Evolutionary conservation across 306 rosid genomes (phyloP).

Genomic region (Prunus fruticosa): DNA sequence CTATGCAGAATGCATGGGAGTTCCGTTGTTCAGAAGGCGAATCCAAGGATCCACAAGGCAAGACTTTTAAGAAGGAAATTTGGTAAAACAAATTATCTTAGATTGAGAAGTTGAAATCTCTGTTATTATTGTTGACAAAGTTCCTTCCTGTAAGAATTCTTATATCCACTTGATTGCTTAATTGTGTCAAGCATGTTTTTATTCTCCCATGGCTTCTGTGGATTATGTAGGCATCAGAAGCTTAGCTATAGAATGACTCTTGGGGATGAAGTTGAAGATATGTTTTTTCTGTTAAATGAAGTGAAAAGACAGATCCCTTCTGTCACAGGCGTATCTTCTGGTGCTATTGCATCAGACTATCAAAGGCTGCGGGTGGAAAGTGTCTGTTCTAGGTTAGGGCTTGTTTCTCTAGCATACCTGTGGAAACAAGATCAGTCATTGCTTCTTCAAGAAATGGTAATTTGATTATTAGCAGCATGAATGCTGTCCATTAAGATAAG

Average conservation of each 20-base stretch:
- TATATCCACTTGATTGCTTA: constrained; percentile 2
- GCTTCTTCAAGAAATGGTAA: constrained; percentile 97
- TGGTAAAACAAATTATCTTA: constrained; percentile 26
- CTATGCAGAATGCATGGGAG: constrained; percentile 95
- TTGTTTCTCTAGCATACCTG: constrained; percentile 94
- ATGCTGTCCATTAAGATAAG: constrained; percentile 1
- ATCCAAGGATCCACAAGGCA: constrained; percentile 96
- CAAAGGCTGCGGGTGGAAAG: constrained; percentile 96
- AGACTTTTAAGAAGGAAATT: constrained; percentile 46
- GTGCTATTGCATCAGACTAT: constrained; percentile 98
- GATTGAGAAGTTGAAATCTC: constrained; percentile 20
- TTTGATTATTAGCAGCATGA: constrained; percentile 19
- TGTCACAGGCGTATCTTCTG: constrained; percentile 81
- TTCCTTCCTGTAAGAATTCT: neutral
- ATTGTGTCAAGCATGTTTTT: constrained; percentile 10
- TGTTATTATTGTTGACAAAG: neutral
- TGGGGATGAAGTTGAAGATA: constrained; percentile 97
- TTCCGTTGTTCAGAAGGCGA: constrained; percentile 88
- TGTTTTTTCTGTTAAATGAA: constrained; percentile 77
- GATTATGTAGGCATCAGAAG: constrained; percentile 62
- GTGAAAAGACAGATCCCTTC: constrained; percentile 85
- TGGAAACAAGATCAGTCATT: constrained; percentile 96
- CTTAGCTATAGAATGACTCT: constrained; percentile 78
- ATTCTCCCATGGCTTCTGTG: constrained; percentile 20
- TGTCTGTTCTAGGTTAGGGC: constrained; percentile 98